These are phyloP conservation scores for Raphidocelis subcapitata DNA, from an alignment of 139 green algal genomes.

Conservation along the genomic window DNA sequence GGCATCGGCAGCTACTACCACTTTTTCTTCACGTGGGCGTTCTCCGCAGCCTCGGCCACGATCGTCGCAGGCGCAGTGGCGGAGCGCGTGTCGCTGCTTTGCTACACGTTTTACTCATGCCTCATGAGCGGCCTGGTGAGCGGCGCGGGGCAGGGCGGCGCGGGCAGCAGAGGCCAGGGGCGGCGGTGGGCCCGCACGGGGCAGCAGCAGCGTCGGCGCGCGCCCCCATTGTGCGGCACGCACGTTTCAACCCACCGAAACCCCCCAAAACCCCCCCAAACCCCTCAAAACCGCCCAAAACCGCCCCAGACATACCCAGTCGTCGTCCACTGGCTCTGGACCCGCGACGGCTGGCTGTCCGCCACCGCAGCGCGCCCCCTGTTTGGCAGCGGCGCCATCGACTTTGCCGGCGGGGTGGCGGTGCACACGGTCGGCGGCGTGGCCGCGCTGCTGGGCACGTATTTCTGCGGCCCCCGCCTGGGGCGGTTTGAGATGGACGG, in stretches of 20 bases:
- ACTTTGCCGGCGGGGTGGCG: constrained; percentile 49
- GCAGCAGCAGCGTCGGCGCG: too few relatives aligned
- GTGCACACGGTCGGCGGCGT: constrained; percentile 68
- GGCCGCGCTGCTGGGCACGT: constrained; percentile 73
- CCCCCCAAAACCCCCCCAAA: too few relatives aligned
- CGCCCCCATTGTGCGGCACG: background rate
- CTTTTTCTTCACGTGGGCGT: constrained; percentile 58
- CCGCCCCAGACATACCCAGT: constrained; percentile 29
- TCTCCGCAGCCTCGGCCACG: constrained; percentile 52
- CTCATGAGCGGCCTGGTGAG: constrained; percentile 77
- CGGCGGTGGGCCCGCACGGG: background rate
- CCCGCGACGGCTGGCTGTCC: constrained; percentile 44
- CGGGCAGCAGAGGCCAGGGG: background rate
- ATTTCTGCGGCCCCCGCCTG: constrained; percentile 83
- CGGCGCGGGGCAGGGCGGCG: constrained; percentile 54
- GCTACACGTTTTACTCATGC: constrained; percentile 64
- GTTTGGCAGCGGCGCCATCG: constrained; percentile 45
- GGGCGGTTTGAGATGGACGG: constrained; percentile 84
- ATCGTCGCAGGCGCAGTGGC: constrained; percentile 51
- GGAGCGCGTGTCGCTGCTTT: constrained; percentile 57
- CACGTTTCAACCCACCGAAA: background rate
- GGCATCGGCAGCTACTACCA: constrained; percentile 14
- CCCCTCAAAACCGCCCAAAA: too few relatives aligned
- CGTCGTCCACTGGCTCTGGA: constrained; percentile 47
- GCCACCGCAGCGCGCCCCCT: constrained; percentile 4